These are phyloP conservation scores for Gremmenia infestans DNA, from an alignment of 2,329 filamentous ascomycete genomes.

Conservation along the genomic window DNA sequence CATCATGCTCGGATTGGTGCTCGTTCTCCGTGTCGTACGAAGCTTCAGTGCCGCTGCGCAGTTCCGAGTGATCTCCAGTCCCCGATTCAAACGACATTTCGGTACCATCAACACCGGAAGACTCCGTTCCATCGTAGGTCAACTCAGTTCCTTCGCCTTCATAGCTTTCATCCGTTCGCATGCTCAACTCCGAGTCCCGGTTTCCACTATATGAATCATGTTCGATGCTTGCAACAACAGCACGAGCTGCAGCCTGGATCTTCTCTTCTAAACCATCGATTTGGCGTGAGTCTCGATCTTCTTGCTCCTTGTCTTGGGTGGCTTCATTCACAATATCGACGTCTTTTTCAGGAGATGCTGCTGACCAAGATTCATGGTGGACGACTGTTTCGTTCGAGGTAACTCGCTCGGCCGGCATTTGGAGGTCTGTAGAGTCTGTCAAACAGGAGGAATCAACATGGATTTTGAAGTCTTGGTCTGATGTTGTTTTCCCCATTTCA, in stretches of 20 bases:
- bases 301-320: conserved; percentile 13
- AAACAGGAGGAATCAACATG: conserved; percentile 29
- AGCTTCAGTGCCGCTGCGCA: neutral
- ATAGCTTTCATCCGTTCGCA: conserved; percentile 29
- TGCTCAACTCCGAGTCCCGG: conserved; percentile 32
- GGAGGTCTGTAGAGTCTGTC: conserved; percentile 16
- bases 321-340: conserved; percentile 7
- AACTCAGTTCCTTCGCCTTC: conserved; percentile 26
- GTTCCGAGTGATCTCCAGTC: neutral
- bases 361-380: conserved; percentile 16
- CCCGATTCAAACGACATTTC: conserved; percentile 14
- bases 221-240: conserved; percentile 45
- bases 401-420: conserved; percentile 19
- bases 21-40: conserved; percentile 2
- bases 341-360: neutral
- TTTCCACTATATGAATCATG: conserved; percentile 30
- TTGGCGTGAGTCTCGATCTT: conserved; percentile 22
- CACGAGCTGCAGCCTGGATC: conserved; percentile 48
- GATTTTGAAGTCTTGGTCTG: conserved; percentile 25
- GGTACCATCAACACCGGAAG: conserved; percentile 19
- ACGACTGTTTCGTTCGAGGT: conserved; percentile 23
- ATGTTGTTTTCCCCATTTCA: conserved; percentile 21
- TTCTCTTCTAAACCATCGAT: conserved; percentile 42
- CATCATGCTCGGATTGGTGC: neutral
- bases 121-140: conserved; percentile 24